These are phyloP conservation scores for Solanum hybrid DNA, from an alignment of 305 asterid species.

Conservation along the genomic window DNA sequence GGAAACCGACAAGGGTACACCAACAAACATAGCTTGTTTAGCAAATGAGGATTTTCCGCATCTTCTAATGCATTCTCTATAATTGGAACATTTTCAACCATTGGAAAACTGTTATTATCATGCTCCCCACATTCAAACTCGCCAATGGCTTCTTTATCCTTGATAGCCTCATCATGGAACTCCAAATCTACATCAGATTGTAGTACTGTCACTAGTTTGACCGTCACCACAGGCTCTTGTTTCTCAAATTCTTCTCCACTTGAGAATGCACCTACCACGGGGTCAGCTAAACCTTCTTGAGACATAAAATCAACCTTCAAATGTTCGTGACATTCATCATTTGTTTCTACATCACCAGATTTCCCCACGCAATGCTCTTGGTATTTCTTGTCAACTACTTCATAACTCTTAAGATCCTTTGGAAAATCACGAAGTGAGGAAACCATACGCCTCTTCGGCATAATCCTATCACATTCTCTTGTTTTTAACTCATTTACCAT, in stretches of 20 bases:
- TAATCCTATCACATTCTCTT: background rate
- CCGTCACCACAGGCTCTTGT: background rate
- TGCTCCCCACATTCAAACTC: background rate
- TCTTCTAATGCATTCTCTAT: background rate
- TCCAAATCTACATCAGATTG: background rate
- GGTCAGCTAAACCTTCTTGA: background rate
- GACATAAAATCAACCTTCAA: background rate
- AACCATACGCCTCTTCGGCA: background rate
- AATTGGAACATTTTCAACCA: background rate
- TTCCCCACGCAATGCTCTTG: background rate
- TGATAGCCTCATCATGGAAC: background rate
- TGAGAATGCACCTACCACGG: background rate
- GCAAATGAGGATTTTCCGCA: background rate
- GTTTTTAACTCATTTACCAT: background rate
- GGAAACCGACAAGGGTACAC: background rate
- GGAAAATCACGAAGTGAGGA: background rate
- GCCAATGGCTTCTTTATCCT: background rate
- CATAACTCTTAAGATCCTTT: background rate
- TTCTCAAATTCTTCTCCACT: background rate
- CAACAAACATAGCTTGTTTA: background rate
- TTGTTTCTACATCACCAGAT: background rate
- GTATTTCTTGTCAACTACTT: background rate
- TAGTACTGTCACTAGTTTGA: background rate
- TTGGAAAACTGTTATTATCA: background rate
- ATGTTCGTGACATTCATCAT: background rate